These are phyloP conservation scores for Wickerhamomyces xylosicus DNA, from an alignment of 805 yeast species.

Conservation along the genomic window DNA sequence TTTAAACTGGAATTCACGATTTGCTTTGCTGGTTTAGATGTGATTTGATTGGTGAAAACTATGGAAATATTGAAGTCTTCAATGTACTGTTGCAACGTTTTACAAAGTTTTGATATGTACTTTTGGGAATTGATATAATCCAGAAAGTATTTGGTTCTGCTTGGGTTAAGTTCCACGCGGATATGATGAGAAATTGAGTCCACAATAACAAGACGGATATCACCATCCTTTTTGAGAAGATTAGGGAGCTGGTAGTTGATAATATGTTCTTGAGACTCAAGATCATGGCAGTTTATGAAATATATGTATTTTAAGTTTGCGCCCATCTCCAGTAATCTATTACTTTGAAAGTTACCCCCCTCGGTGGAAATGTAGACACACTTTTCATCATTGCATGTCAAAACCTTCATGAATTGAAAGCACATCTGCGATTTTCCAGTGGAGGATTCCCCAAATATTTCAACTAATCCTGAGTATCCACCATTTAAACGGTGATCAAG, in stretches of 20 bases:
- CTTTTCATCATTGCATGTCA: constrained; percentile 43
- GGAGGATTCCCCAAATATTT: constrained; percentile 76
- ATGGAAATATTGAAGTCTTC: constrained; percentile 41
- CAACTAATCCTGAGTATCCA: constrained; percentile 55
- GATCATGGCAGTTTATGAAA: constrained; percentile 51
- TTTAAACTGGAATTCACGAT: constrained; percentile 15
- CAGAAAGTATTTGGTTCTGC: constrained; percentile 11
- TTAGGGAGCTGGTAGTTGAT: constrained; percentile 59
- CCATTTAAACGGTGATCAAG: constrained; percentile 43
- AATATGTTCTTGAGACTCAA: constrained; percentile 68
- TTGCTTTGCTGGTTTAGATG: constrained; percentile 38
- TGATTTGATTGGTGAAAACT: constrained; percentile 71
- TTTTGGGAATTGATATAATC: constrained; percentile 28
- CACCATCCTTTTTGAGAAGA: constrained; percentile 28
- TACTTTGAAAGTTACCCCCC: constrained; percentile 49
- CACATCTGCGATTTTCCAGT: constrained; percentile 80
- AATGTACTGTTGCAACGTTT: constrained; percentile 40
- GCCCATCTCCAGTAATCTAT: constrained; percentile 42
- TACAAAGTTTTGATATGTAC: constrained; percentile 33
- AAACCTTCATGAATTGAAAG: constrained; percentile 51
- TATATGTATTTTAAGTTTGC: constrained; percentile 31
- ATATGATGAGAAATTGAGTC: constrained; percentile 84
- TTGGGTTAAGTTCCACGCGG: constrained; percentile 42
- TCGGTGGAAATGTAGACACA: constrained; percentile 80
- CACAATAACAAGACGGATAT: constrained; percentile 49